phyloP scores from a whole-genome alignment of 331 rosid species.

The Pyracantha coccinea region DNA sequence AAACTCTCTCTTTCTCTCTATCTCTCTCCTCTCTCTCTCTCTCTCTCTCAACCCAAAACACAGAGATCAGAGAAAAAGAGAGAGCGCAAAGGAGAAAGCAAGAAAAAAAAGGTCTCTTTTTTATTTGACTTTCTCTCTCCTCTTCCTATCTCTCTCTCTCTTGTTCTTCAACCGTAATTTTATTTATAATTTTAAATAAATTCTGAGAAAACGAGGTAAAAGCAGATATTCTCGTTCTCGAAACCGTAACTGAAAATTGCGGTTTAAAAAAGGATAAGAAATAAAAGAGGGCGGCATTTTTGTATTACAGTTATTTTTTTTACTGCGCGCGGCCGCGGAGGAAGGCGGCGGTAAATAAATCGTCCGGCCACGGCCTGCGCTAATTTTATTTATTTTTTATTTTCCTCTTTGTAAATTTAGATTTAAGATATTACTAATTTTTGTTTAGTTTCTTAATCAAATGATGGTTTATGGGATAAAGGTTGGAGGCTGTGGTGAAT shows the following conservation, averaged over 20 bases:
- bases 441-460: not conserved
- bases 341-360: not conserved
- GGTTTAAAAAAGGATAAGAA: not conserved
- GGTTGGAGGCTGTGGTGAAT: not conserved
- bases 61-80: not conserved
- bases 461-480: not conserved
- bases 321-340: not conserved
- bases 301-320: not conserved
- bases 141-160: not conserved
- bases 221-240: conserved; percentile 9
- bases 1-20: not conserved
- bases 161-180: not conserved
- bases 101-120: not conserved
- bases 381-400: not conserved
- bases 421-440: not conserved
- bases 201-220: conserved; percentile 13
- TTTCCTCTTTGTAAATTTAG: not conserved
- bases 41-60: not conserved
- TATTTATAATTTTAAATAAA: not conserved
- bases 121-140: not conserved
- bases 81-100: not conserved
- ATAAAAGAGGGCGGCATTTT: not conserved
- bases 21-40: too few species aligned
- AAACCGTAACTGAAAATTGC: not conserved
- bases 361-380: conserved; percentile 1